Conservation (phyloP, 176 grass and related monocot genomes). For the Neostapfia colusana region DNA sequence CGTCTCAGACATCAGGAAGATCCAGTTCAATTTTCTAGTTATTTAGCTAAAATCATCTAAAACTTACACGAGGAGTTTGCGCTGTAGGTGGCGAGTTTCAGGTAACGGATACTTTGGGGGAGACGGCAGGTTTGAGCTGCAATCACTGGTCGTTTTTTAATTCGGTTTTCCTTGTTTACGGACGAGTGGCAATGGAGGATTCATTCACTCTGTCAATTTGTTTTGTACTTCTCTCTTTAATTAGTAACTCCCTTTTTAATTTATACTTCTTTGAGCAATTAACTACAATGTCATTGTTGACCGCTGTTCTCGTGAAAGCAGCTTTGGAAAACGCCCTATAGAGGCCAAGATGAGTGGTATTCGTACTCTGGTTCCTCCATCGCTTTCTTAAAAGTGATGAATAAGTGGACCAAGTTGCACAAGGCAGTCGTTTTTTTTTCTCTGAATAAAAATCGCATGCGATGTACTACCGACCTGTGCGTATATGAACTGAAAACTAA, state of each 20-base stretch:
- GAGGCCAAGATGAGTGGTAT: neutral
- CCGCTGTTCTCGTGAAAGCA: constrained; percentile 13
- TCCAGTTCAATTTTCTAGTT: neutral
- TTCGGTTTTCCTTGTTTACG: no score
- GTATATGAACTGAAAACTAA: no score
- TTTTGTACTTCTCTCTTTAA: no score
- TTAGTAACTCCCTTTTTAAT: no score
- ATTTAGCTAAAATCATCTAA: neutral
- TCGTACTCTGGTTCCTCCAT: neutral
- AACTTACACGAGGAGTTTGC: neutral
- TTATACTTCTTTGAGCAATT: no score
- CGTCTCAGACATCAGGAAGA: neutral
- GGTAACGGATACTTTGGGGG: neutral
- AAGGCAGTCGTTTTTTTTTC: no score
- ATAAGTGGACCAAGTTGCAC: no score
- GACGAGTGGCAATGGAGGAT: no score
- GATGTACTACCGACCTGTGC: no score
- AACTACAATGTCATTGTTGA: neutral
- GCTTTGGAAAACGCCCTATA: neutral
- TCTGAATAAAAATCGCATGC: no score
- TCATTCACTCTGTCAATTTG: no score
- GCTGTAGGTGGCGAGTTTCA: neutral
- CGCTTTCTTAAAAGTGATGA: no score
- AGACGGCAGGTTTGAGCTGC: neutral
- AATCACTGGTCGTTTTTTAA: neutral